These are phyloP conservation scores for Physcia stellaris DNA, from an alignment of 495 filamentous ascomycete species.

Conservation along the genomic window DNA sequence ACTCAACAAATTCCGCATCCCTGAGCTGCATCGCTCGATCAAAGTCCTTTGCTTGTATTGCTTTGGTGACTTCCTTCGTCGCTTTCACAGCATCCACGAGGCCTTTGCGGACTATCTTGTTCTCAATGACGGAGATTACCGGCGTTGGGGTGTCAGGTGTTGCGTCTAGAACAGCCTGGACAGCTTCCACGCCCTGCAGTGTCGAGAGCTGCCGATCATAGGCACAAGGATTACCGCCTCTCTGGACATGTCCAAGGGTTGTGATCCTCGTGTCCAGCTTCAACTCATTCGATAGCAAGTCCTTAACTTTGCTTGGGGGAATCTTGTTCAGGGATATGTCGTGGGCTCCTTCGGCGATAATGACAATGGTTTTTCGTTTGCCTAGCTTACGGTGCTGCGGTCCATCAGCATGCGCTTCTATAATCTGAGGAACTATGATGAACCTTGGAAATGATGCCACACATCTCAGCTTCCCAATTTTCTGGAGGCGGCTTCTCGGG, in stretches of 20 bases:
- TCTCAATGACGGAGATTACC: constrained; percentile 91
- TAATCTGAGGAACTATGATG: constrained; percentile 9
- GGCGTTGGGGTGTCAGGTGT: constrained; percentile 81
- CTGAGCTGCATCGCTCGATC: constrained; percentile 71
- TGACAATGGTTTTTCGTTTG: constrained; percentile 95
- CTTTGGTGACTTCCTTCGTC: constrained; percentile 69
- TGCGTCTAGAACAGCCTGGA: constrained; percentile 88
- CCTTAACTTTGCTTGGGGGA: constrained; percentile 63
- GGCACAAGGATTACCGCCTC: constrained; percentile 80
- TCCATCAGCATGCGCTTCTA: constrained; percentile 21
- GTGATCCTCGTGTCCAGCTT: constrained; percentile 87
- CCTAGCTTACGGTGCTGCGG: constrained; percentile 73
- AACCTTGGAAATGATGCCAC: constrained; percentile 62
- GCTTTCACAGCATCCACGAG: constrained; percentile 76
- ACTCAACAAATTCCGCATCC: constrained; percentile 89
- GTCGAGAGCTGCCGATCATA: constrained; percentile 93
- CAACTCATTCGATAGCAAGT: constrained; percentile 67
- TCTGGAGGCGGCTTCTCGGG: constrained; percentile 85
- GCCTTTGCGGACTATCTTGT: constrained; percentile 86
- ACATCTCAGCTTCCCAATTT: constrained; percentile 89
- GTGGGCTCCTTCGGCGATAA: constrained; percentile 89
- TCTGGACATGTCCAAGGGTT: constrained; percentile 89
- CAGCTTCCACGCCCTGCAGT: constrained; percentile 89
- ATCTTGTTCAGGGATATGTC: constrained; percentile 81
- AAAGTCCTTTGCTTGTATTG: constrained; percentile 74